phyloP scores from a whole-genome alignment of 768 basidiomycete genomes.

The Mycena chlorophos region DNA sequence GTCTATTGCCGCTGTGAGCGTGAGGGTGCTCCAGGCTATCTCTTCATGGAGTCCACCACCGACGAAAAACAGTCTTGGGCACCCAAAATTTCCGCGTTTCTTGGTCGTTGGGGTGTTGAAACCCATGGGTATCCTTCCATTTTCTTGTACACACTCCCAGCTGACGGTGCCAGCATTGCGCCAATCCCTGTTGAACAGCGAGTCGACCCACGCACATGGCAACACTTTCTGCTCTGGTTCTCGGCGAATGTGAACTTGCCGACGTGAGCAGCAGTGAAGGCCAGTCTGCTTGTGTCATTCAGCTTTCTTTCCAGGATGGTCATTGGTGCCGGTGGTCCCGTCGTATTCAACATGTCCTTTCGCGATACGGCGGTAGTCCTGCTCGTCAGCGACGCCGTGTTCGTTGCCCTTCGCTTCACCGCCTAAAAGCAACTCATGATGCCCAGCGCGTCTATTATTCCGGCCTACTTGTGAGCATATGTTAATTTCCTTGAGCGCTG shows the following conservation, averaged over 20 bases:
- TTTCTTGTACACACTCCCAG: neutral
- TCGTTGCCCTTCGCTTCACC: neutral
- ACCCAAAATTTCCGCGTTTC: neutral
- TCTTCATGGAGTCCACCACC: neutral
- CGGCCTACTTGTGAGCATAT: constrained; percentile 2
- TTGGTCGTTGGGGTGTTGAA: constrained; percentile 1
- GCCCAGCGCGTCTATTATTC: neutral
- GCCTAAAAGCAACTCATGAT: neutral
- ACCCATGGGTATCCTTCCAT: constrained; percentile 1
- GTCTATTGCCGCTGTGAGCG: too few relatives aligned
- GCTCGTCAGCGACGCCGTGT: neutral
- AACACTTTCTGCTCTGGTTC: constrained; percentile 54
- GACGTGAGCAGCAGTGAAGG: neutral
- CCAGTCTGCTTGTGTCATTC: neutral
- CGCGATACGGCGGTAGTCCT: neutral
- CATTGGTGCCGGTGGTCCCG: neutral
- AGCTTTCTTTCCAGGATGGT: neutral
- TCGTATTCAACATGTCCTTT: constrained; percentile 1
- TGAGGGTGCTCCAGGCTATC: too few relatives aligned
- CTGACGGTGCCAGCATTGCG: constrained; percentile 28
- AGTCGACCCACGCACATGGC: constrained; percentile 43
- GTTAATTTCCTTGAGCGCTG: neutral
- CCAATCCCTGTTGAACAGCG: constrained; percentile 41
- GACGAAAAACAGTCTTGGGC: neutral
- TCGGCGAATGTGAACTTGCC: constrained; percentile 48